Percentiles rank a stretch among this genome's conserved stretches.
Conservation (phyloP, 179 eudicot species). For the Spergularia azorica region DNA sequence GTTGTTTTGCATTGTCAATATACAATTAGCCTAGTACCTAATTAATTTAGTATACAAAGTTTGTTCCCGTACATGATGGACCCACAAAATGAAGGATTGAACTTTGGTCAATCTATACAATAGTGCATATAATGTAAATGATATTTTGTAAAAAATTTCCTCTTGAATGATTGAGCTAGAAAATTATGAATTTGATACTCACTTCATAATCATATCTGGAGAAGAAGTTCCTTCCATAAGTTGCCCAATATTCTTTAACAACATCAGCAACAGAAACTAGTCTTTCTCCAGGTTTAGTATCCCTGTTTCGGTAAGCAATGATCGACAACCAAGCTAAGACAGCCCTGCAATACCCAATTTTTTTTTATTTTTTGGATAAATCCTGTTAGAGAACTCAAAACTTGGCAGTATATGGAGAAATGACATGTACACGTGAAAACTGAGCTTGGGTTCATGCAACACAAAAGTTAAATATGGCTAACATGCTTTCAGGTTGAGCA, state of each 20-base stretch:
- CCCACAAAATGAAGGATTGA: no score
- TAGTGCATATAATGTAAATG: no score
- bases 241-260: slow-evolving; percentile 93
- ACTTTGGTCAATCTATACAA: not conserved
- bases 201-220: slow-evolving; percentile 98
- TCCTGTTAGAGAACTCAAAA: not conserved
- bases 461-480: not conserved
- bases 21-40: not conserved
- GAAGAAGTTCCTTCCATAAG: slow-evolving; percentile 94
- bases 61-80: not conserved
- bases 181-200: slow-evolving; percentile 29
- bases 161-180: not conserved
- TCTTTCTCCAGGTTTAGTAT: slow-evolving; percentile 66
- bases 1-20: not conserved
- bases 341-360: slow-evolving; percentile 55
- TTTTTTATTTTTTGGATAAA: no score
- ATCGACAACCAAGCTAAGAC: slow-evolving; percentile 99
- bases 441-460: not conserved
- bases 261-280: slow-evolving; percentile 87
- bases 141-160: no score
- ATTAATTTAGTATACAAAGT: not conserved
- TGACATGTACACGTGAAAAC: not conserved
- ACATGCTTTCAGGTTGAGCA: slow-evolving; percentile 6
- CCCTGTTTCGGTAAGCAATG: slow-evolving; percentile 75
- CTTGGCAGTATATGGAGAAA: not conserved